Conservation (phyloP, 352 stramenopile genomes). For the Globisporangium paddicum region DNA sequence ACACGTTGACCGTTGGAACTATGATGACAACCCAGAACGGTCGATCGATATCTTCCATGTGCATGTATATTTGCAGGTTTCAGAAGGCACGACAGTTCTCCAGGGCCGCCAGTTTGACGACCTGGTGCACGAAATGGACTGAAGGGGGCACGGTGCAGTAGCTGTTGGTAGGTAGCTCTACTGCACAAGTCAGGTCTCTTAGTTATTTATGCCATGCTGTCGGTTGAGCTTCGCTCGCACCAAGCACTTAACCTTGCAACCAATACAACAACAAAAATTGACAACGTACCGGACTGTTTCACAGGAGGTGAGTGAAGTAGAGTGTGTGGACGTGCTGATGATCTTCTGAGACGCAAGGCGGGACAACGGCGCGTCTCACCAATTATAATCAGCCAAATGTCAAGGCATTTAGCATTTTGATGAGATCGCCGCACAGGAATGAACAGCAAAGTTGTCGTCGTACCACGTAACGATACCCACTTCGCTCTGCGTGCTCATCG, state of each 20-base stretch:
- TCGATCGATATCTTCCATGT: slow-evolving; percentile 90
- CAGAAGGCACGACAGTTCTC: slow-evolving; percentile 43
- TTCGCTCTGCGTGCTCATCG: not conserved
- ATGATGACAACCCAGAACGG: slow-evolving; percentile 85
- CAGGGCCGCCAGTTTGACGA: slow-evolving; percentile 61
- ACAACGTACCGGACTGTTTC: too few species aligned
- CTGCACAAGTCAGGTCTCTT: not conserved
- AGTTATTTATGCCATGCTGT: slow-evolving; percentile 9
- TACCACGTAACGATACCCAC: too few species aligned
- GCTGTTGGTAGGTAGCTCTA: not conserved
- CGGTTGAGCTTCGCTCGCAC: not conserved
- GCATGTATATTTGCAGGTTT: slow-evolving; percentile 86
- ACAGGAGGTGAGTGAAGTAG: too few species aligned
- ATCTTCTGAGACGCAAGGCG: too few species aligned
- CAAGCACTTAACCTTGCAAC: not conserved
- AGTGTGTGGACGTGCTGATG: too few species aligned
- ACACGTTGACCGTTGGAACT: slow-evolving; percentile 78
- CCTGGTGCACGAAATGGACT: slow-evolving; percentile 68
- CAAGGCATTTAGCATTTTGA: too few species aligned
- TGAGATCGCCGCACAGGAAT: too few species aligned
- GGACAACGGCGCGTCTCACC: too few species aligned
- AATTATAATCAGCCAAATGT: too few species aligned
- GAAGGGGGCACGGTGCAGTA: slow-evolving; percentile 16
- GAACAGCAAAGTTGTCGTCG: too few species aligned
- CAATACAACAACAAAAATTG: not conserved